A percentile compares a stretch with the other conserved stretches of the same genome.
phyloP scores from a whole-genome alignment of 441 rosid species.

The Populus hybrid region DNA sequence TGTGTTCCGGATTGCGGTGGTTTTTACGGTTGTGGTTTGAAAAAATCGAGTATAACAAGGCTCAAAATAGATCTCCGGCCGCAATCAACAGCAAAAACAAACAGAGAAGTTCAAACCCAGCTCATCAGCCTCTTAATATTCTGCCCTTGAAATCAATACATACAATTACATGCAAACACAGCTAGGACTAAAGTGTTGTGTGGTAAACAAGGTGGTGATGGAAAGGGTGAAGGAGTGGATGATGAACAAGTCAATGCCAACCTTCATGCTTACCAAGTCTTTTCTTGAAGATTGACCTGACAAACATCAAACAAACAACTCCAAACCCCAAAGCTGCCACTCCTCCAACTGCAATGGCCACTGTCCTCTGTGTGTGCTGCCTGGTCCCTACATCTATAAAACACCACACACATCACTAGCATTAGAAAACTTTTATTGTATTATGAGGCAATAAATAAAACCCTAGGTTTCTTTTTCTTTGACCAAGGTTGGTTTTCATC shows the following conservation, averaged over 20 bases:
- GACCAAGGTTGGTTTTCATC: not conserved
- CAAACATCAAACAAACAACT: constrained; percentile 59
- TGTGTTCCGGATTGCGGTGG: not conserved
- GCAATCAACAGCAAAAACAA: not conserved
- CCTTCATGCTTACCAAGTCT: constrained; percentile 36
- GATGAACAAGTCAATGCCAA: constrained; percentile 8
- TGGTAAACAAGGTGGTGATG: too few relatives aligned
- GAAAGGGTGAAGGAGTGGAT: not conserved
- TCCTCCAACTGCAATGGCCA: constrained; percentile 81
- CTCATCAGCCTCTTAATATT: not conserved
- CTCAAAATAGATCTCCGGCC: not conserved
- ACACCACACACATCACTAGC: constrained; percentile 12
- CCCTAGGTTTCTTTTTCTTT: not conserved
- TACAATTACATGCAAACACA: not conserved
- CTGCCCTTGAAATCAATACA: constrained; percentile 15
- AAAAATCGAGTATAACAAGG: too few relatives aligned
- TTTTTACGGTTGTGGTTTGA: too few relatives aligned
- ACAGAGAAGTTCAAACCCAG: not conserved
- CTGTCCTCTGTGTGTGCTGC: constrained; percentile 60
- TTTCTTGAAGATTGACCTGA: constrained; percentile 51
- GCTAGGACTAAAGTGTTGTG: not conserved
- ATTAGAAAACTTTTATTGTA: not conserved
- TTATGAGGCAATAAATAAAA: not conserved
- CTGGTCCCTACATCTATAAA: constrained; percentile 30
- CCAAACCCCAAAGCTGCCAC: constrained; percentile 67